Percentiles rank a stretch among this genome's conserved stretches.
These are phyloP conservation scores for Jatropha multifida DNA, from an alignment of 441 rosid species.

Conservation along the genomic window DNA sequence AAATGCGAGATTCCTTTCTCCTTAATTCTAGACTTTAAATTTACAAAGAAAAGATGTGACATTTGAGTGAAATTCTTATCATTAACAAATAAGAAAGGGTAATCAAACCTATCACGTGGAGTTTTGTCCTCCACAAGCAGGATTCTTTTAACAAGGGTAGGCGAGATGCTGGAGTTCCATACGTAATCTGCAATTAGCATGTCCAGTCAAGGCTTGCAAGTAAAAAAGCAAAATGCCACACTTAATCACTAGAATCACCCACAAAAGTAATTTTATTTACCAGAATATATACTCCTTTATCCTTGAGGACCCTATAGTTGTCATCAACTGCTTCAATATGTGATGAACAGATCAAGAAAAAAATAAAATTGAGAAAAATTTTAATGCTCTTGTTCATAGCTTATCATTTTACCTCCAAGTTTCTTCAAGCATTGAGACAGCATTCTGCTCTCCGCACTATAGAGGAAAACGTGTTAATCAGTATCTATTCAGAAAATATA, in stretches of 20 bases:
- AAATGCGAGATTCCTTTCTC: neutral
- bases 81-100: neutral
- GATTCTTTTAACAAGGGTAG: conserved; percentile 54
- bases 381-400: conserved; percentile 6
- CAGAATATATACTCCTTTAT: conserved; percentile 80
- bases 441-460: conserved; percentile 72
- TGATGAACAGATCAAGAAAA: conserved; percentile 66
- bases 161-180: conserved; percentile 80
- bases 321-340: conserved; percentile 89
- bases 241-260: neutral
- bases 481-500: conserved; percentile 4
- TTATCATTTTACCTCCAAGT: conserved; percentile 59
- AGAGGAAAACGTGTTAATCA: conserved; percentile 14
- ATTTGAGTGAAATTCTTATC: neutral
- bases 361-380: conserved; percentile 21
- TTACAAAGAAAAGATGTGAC: neutral
- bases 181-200: conserved; percentile 57
- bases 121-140: conserved; percentile 56
- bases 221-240: conserved; percentile 11
- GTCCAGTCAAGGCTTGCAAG: conserved; percentile 14
- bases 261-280: conserved; percentile 34
- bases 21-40: neutral
- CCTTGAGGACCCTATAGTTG: conserved; percentile 96
- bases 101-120: conserved; percentile 74
- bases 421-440: conserved; percentile 69